These are phyloP conservation scores for Emericellopsis cladophorae DNA, from an alignment of 2,329 filamentous ascomycete species.

Conservation along the genomic window DNA sequence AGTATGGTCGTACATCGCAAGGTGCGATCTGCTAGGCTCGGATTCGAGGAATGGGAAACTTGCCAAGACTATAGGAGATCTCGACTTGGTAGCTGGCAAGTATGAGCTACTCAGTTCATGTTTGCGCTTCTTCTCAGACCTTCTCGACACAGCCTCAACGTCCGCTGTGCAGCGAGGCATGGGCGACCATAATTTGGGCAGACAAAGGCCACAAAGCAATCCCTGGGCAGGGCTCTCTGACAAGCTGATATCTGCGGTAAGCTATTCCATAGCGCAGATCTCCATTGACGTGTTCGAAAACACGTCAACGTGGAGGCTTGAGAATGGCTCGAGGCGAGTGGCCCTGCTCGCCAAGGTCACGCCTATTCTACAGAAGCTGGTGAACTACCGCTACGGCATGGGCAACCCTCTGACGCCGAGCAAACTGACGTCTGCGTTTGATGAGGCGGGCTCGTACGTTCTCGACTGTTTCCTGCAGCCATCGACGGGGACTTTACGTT, in stretches of 20 bases:
- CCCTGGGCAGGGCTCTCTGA: constrained; percentile 65
- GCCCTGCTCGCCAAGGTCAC: constrained; percentile 57
- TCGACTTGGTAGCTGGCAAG: constrained; percentile 65
- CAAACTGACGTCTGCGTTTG: constrained; percentile 47
- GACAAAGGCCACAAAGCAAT: constrained; percentile 33
- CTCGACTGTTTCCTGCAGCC: constrained; percentile 64
- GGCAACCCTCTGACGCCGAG: constrained; percentile 41
- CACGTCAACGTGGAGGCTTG: constrained; percentile 75
- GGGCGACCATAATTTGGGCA: constrained; percentile 32
- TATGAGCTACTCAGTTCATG: constrained; percentile 69
- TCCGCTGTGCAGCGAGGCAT: constrained; percentile 56
- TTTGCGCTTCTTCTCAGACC: constrained; percentile 57
- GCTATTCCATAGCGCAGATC: constrained; percentile 60
- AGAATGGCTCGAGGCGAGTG: constrained; percentile 52
- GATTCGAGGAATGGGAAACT: constrained; percentile 68
- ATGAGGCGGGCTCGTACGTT: constrained; percentile 62
- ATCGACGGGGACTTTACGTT: constrained; percentile 56
- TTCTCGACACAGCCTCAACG: constrained; percentile 63
- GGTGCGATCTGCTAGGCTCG: constrained; percentile 67
- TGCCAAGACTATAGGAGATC: constrained; percentile 63
- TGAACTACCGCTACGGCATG: constrained; percentile 63
- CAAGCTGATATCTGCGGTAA: constrained; percentile 59
- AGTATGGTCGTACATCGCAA: constrained; percentile 80
- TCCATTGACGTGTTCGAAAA: constrained; percentile 79
- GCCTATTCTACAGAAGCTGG: constrained; percentile 55